These are phyloP conservation scores for Cerrena zonata DNA, from an alignment of 1,284 basidiomycete species.

Conservation along the genomic window DNA sequence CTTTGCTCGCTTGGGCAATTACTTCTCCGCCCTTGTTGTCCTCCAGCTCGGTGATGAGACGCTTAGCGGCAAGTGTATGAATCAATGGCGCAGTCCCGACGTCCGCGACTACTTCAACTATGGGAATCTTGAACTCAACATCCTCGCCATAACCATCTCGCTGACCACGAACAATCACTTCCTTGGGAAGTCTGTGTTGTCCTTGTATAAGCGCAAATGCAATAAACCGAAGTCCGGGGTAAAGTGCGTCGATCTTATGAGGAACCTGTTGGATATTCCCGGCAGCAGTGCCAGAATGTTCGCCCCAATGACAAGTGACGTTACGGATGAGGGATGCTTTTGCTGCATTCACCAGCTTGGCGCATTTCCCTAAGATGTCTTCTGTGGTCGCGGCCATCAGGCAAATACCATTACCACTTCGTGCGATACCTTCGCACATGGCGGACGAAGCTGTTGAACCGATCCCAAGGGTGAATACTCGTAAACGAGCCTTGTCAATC, in stretches of 20 bases:
- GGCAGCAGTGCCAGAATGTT: constrained; percentile 12
- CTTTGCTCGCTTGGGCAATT: constrained; percentile 6
- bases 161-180: constrained; percentile 6
- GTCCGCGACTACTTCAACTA: constrained; percentile 2
- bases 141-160: constrained; percentile 9
- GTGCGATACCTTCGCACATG: constrained; percentile 46
- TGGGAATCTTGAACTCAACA: constrained; percentile 4
- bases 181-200: not conserved
- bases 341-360: constrained; percentile 44
- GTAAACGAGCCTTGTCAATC: constrained; percentile 27
- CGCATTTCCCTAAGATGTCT: constrained; percentile 43
- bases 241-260: constrained; percentile 3
- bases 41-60: constrained; percentile 13
- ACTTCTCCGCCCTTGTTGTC: not conserved
- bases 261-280: constrained; percentile 14
- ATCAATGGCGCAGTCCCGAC: constrained; percentile 2
- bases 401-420: constrained; percentile 43
- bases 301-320: constrained; percentile 46
- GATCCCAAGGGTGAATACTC: constrained; percentile 54
- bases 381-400: constrained; percentile 41
- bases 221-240: constrained; percentile 8
- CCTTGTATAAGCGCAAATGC: constrained; percentile 8
- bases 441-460: constrained; percentile 43
- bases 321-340: constrained; percentile 38
- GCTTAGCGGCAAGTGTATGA: constrained; percentile 13